Conservation (phyloP, 2,329 filamentous ascomycete species). For the Didymella arachidicola region DNA sequence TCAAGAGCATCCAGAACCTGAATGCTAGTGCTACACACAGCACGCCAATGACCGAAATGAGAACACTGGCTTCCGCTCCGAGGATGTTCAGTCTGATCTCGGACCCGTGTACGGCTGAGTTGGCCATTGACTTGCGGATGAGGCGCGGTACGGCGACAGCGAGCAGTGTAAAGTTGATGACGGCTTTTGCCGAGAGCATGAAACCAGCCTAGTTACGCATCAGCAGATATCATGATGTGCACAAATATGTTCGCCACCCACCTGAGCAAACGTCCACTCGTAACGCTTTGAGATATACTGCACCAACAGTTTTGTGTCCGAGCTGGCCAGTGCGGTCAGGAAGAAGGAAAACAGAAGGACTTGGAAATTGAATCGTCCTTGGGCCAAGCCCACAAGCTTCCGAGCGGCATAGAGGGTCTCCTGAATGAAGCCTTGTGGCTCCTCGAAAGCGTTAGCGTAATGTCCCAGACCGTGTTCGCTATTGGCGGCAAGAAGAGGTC, state of each 20-base stretch:
- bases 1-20: conserved; percentile 44
- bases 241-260: conserved; percentile 2
- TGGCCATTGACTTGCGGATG: conserved; percentile 41
- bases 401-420: conserved; percentile 25
- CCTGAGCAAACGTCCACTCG: conserved; percentile 48
- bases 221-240: too few relatives aligned
- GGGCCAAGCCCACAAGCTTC: conserved; percentile 31
- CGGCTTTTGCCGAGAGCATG: conserved; percentile 49
- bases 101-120: conserved; percentile 33
- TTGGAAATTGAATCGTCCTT: conserved; percentile 45
- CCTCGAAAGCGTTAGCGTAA: conserved; percentile 39
- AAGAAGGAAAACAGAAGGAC: conserved; percentile 46
- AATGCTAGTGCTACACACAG: conserved; percentile 44
- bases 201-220: conserved; percentile 40
- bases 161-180: conserved; percentile 48
- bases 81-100: conserved; percentile 44
- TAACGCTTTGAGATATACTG: conserved; percentile 53
- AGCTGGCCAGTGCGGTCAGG: conserved; percentile 49
- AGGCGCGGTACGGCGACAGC: conserved; percentile 44
- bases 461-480: conserved; percentile 17
- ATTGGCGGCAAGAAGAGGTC: conserved; percentile 32
- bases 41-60: conserved; percentile 46
- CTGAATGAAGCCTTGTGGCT: conserved; percentile 23
- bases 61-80: conserved; percentile 43
- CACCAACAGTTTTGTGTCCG: conserved; percentile 49